Evolutionary conservation across 1,284 basidiomycete species (phyloP).

Genomic region (Cryptococcus jaspeensis): DNA sequence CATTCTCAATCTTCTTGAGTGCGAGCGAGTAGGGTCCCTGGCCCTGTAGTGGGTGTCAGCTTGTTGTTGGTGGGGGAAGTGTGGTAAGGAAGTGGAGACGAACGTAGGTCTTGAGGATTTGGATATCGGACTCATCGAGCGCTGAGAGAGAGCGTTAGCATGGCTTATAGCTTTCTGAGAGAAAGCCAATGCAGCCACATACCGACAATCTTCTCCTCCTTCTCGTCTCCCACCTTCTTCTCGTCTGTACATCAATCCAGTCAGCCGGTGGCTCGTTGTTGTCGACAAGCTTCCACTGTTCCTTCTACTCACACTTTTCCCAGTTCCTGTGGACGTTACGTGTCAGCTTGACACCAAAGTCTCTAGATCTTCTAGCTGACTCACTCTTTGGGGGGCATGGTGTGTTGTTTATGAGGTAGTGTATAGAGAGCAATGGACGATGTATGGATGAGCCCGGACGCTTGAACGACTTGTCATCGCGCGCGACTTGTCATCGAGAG

Average conservation of each 20-base stretch:
- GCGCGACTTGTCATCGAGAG: constrained; percentile 1
- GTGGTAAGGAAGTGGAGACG: constrained; percentile 37
- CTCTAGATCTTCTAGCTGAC: constrained; percentile 25
- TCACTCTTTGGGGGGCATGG: constrained; percentile 77
- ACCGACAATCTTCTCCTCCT: constrained; percentile 91
- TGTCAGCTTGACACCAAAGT: constrained; percentile 7
- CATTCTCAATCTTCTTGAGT: constrained; percentile 85
- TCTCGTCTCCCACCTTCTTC: constrained; percentile 76
- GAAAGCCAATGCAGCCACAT: constrained; percentile 28
- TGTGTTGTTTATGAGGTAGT: neutral
- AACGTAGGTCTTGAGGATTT: constrained; percentile 97
- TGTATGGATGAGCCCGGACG: neutral
- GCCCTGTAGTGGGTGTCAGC: constrained; percentile 60
- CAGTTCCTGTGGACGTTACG: constrained; percentile 66
- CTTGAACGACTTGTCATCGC: neutral
- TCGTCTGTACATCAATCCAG: constrained; percentile 56
- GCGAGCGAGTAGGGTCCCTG: constrained; percentile 94
- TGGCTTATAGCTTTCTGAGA: no score
- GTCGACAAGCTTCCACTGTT: neutral
- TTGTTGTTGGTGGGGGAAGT: neutral
- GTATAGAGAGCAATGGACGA: constrained; percentile 1
- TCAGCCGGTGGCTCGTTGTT: constrained; percentile 1
- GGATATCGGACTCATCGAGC: constrained; percentile 97
- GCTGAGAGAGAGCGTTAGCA: constrained; percentile 54
- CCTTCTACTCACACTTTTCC: constrained; percentile 78